Percentiles rank a stretch among this genome's conserved stretches.
These are phyloP conservation scores for Pythium folliculosum DNA, from an alignment of 352 stramenopile species.

Conservation along the genomic window DNA sequence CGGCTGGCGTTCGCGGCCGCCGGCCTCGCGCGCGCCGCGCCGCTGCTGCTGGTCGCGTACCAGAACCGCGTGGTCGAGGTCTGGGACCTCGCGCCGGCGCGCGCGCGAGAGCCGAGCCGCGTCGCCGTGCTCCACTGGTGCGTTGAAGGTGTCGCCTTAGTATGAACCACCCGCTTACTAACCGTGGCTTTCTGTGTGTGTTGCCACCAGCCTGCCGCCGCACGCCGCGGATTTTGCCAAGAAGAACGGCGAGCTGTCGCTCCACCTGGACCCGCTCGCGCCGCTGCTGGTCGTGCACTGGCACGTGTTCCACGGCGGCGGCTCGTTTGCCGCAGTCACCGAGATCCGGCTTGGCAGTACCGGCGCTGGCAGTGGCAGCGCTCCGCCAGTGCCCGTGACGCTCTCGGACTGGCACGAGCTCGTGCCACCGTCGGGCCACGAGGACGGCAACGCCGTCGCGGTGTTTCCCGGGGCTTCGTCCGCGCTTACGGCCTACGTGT, in stretches of 20 bases:
- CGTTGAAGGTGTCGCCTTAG: neutral
- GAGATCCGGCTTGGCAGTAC: conserved; percentile 19
- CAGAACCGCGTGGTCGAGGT: conserved; percentile 63
- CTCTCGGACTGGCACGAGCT: conserved; percentile 29
- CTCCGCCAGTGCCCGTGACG: neutral
- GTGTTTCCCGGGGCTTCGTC: neutral
- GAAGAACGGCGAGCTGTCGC: conserved; percentile 44
- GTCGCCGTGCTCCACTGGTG: conserved; percentile 39
- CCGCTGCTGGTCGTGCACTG: conserved; percentile 53
- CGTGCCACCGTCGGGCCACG: conserved; percentile 9
- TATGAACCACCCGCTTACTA: neutral
- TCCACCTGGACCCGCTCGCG: conserved; percentile 44
- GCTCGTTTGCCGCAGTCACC: conserved; percentile 5
- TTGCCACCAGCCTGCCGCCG: conserved; percentile 34
- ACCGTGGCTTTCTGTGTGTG: neutral
- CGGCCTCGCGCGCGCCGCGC: conserved; percentile 16
- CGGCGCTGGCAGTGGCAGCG: neutral
- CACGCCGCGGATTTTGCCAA: conserved; percentile 55
- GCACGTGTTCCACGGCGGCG: conserved; percentile 24
- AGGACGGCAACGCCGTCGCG: conserved; percentile 22
- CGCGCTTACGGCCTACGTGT: conserved; percentile 16
- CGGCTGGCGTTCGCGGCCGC: conserved; percentile 38
- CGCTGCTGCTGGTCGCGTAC: conserved; percentile 48
- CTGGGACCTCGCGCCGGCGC: conserved; percentile 34
- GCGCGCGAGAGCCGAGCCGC: conserved; percentile 33